Percentiles rank a stretch among this genome's conserved stretches.
phyloP scores from a whole-genome alignment of 805 yeast genomes.

The Ogataea methanolica region DNA sequence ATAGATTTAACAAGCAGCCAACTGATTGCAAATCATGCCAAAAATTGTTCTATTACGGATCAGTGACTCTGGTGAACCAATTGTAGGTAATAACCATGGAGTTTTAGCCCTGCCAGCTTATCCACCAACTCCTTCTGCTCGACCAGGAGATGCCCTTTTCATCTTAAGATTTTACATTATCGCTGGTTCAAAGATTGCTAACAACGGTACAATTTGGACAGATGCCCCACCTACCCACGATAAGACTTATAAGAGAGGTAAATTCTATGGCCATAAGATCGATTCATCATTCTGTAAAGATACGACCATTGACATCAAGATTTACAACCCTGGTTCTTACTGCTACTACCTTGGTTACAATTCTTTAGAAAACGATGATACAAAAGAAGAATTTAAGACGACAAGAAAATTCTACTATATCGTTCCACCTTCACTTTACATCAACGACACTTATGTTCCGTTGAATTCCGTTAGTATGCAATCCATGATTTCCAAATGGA shows the following conservation, averaged over 20 bases:
- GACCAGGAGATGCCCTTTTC: conserved; percentile 36
- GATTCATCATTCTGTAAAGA: conserved; percentile 62
- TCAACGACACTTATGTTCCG: conserved; percentile 54
- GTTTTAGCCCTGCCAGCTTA: conserved; percentile 48
- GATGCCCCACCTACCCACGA: conserved; percentile 54
- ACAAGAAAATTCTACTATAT: conserved; percentile 68
- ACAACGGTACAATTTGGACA: conserved; percentile 68
- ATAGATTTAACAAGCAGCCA: neutral
- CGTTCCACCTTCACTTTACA: conserved; percentile 69
- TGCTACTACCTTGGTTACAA: conserved; percentile 65
- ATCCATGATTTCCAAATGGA: conserved; percentile 87
- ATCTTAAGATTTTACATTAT: conserved; percentile 57
- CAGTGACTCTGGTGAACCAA: conserved; percentile 45
- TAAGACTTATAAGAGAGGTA: conserved; percentile 49
- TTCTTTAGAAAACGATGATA: conserved; percentile 24
- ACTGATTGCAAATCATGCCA: conserved; percentile 19
- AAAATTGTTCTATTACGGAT: conserved; percentile 43
- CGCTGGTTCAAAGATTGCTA: conserved; percentile 70
- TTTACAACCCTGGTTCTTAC: conserved; percentile 74
- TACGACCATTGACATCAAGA: conserved; percentile 51
- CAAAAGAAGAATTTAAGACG: conserved; percentile 29
- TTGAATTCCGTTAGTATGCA: conserved; percentile 78
- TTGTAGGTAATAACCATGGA: conserved; percentile 36
- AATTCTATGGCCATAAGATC: conserved; percentile 48
- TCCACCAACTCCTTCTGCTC: conserved; percentile 30